A percentile compares a stretch with the other conserved stretches of the same genome.
phyloP scores from a whole-genome alignment of 2,329 filamentous ascomycete genomes.

The Fusarium abutilonis region DNA sequence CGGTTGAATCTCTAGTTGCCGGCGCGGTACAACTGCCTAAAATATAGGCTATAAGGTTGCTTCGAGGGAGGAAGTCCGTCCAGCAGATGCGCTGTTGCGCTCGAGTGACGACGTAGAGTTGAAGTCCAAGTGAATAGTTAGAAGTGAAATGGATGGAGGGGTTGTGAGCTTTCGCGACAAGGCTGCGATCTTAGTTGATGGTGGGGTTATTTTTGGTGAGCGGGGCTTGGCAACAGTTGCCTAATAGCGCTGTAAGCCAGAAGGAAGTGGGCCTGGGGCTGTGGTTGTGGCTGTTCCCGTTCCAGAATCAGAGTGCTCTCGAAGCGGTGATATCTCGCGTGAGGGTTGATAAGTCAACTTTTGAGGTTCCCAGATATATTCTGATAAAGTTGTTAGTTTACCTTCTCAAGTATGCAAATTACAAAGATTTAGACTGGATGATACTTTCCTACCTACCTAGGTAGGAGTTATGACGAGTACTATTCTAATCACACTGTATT shows the following conservation, averaged over 20 bases:
- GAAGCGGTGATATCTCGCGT: conserved; percentile 20
- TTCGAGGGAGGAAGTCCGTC: neutral
- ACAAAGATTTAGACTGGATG: neutral
- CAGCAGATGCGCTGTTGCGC: conserved; percentile 10
- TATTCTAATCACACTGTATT: conserved; percentile 6
- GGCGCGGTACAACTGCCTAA: neutral
- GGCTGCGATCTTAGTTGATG: conserved; percentile 43
- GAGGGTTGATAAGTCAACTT: neutral
- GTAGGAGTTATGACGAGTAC: no score
- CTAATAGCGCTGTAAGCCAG: conserved; percentile 6
- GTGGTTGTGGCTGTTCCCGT: neutral
- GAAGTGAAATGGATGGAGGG: conserved; percentile 39
- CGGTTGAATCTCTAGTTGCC: neutral
- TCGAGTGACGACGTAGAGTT: conserved; percentile 17
- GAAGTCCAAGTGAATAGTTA: neutral
- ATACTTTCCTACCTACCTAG: neutral
- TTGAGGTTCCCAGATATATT: neutral
- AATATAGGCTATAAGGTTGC: neutral
- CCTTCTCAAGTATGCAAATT: no score
- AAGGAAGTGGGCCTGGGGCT: neutral
- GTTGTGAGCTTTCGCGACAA: conserved; percentile 44
- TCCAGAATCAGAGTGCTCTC: conserved; percentile 1
- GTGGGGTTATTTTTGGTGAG: conserved; percentile 37
- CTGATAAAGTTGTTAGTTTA: neutral
- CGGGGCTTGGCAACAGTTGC: conserved; percentile 26